Percentiles rank a stretch among this genome's conserved stretches.
These are phyloP conservation scores for Cytospora chrysosperma DNA, from an alignment of 2,329 filamentous ascomycete genomes.

Conservation along the genomic window DNA sequence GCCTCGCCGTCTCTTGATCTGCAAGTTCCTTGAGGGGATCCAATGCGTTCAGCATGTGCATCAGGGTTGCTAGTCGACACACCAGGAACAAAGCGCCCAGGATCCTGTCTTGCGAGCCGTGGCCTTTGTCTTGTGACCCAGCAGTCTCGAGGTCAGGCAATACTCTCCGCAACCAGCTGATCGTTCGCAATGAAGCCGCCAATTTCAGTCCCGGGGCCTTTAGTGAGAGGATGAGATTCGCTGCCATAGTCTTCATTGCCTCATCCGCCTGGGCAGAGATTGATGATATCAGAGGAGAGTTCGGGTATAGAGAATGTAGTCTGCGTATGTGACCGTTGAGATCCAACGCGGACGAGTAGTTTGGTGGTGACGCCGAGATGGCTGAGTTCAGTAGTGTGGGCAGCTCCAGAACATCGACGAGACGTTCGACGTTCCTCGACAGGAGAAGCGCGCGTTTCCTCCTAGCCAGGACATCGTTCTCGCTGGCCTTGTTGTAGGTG, in stretches of 20 bases:
- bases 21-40: slow-evolving; percentile 85
- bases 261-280: slow-evolving; percentile 77
- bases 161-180: slow-evolving; percentile 86
- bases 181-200: slow-evolving; percentile 83
- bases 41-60: slow-evolving; percentile 76
- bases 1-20: slow-evolving; percentile 70
- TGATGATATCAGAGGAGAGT: slow-evolving; percentile 70
- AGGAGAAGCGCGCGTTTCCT: slow-evolving; percentile 80
- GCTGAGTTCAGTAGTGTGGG: slow-evolving; percentile 82
- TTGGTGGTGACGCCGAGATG: slow-evolving; percentile 63
- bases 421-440: slow-evolving; percentile 80
- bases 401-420: slow-evolving; percentile 88
- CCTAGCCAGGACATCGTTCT: slow-evolving; percentile 67
- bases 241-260: slow-evolving; percentile 85
- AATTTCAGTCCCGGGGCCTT: slow-evolving; percentile 80
- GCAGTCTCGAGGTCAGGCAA: slow-evolving; percentile 69
- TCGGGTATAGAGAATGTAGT: slow-evolving; percentile 77
- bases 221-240: slow-evolving; percentile 76
- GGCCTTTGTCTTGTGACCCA: slow-evolving; percentile 30
- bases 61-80: slow-evolving; percentile 77
- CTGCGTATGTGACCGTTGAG: slow-evolving; percentile 91
- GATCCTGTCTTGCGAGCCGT: slow-evolving; percentile 57
- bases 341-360: slow-evolving; percentile 87
- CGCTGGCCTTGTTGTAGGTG: slow-evolving; percentile 73
- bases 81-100: slow-evolving; percentile 84